Evolutionary conservation across 768 basidiomycete species (phyloP), one percentile per base, ranked within the genome.

Genomic region (Piloderma croceum): DNA sequence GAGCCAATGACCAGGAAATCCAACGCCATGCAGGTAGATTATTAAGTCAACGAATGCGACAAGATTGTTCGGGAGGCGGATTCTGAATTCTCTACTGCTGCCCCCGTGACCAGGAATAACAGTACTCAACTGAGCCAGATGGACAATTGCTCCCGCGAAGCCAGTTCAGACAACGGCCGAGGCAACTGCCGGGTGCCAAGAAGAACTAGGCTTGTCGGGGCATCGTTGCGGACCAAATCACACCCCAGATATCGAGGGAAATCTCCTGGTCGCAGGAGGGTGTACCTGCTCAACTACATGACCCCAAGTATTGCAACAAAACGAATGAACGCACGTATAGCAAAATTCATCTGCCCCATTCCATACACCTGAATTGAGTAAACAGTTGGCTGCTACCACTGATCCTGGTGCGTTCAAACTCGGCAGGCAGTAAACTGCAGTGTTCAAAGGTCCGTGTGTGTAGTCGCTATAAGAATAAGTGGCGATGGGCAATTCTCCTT

Each of bases 1-100:
- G 27, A 68, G 57, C 65, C 64, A 66, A 43, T 64, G 66, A 7
- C 41, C 49, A 3, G 65, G 65, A 45, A 61, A 67, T 4, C 63
- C 63, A 25, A 63, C 58, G 31, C 51, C 44, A 37, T 56, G 52
- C 15, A 65, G 56, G 42, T 61, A 52, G 19, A 61, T 44, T 24
- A 67, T 49, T 2, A 67, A 51, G 7, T 50, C 39, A 31, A 65
- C 39, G 49, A 65, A 65, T 5, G 54, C 57, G 12, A 55, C 54
- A 18, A 68, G 53, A 37, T 57, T 66, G 51, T 63, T 63, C 12
- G 62, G 60, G 32, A 57, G 49, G 29, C 57, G 56, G 12, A 63
- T 51, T 21, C 61, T 49, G 23, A 47, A 29, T 0, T 49, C 48
- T 13, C 52, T 48, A 11, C 36, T 9, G 53, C 36, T 13, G 27